Conservation (phyloP, 495 filamentous ascomycete species). For the Aspergillus asperescens region DNA sequence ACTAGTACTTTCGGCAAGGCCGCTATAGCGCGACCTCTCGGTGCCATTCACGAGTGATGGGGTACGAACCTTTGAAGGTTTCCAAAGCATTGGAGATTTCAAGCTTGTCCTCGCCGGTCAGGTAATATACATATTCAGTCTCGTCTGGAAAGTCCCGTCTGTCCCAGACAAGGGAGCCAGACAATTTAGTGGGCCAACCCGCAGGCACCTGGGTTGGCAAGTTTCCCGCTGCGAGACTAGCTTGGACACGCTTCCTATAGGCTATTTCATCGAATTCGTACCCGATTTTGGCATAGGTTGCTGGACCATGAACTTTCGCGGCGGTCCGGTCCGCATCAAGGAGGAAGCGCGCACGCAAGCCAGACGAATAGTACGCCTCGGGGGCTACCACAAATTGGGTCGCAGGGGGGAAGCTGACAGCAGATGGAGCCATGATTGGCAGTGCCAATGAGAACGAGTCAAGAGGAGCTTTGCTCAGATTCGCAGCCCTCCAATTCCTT, state of each 20-base stretch:
- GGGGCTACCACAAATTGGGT: slow-evolving; percentile 5
- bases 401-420: slow-evolving; percentile 3
- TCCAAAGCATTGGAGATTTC: slow-evolving; percentile 8
- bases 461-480: neutral
- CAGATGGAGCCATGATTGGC: slow-evolving; percentile 7
- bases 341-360: slow-evolving; percentile 14
- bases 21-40: neutral
- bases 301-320: neutral
- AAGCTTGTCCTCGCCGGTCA: slow-evolving; percentile 12
- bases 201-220: slow-evolving; percentile 7
- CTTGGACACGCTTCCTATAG: slow-evolving; percentile 15
- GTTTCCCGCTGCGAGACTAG: slow-evolving; percentile 7
- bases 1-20: neutral
- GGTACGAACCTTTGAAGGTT: slow-evolving; percentile 11
- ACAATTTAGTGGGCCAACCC: slow-evolving; percentile 14
- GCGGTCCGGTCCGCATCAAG: slow-evolving; percentile 12
- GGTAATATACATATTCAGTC: slow-evolving; percentile 13
- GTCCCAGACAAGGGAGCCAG: slow-evolving; percentile 11
- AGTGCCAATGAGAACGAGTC: slow-evolving; percentile 4
- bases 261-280: slow-evolving; percentile 13
- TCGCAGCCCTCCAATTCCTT: neutral
- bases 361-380: slow-evolving; percentile 13
- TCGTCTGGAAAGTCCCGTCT: slow-evolving; percentile 8
- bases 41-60: neutral
- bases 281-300: slow-evolving; percentile 11